Evolutionary conservation across 371 early-diverging fungal genomes (phyloP).

Genomic region (Saksenaea vasiformis): DNA sequence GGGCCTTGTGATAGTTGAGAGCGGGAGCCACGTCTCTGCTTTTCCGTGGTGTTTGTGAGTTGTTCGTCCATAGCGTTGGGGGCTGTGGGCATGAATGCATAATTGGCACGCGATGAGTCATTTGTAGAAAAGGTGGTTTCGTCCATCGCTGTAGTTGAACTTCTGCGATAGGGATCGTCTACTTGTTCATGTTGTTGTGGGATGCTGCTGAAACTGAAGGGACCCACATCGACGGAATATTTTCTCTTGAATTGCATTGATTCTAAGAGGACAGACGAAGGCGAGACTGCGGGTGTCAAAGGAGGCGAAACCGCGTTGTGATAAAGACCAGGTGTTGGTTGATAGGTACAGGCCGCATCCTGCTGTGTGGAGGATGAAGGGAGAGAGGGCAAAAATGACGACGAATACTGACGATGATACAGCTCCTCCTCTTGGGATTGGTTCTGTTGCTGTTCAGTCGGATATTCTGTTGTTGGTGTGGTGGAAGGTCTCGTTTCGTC

Average conservation of each 20-base stretch:
- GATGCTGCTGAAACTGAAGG: conserved; percentile 17
- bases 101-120: neutral
- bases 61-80: neutral
- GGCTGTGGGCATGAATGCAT: neutral
- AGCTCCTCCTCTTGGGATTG: conserved; percentile 1
- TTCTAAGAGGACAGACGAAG: conserved; percentile 23
- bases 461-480: neutral
- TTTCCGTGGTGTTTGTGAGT: neutral
- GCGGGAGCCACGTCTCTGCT: neutral
- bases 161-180: conserved; percentile 15
- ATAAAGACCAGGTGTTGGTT: conserved; percentile 10
- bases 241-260: conserved; percentile 23
- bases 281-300: conserved; percentile 32
- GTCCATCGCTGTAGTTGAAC: conserved; percentile 14
- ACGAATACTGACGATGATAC: conserved; percentile 7
- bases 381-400: conserved; percentile 13
- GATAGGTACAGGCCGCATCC: conserved; percentile 4
- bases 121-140: neutral
- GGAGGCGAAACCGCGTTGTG: conserved; percentile 30
- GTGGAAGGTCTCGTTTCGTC: conserved; percentile 9
- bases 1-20: conserved; percentile 2
- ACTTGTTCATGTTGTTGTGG: neutral
- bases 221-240: conserved; percentile 24
- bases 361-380: conserved; percentile 5
- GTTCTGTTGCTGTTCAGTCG: neutral